Conservation (phyloP, 768 basidiomycete species). For the Hericium coralloides region DNA sequence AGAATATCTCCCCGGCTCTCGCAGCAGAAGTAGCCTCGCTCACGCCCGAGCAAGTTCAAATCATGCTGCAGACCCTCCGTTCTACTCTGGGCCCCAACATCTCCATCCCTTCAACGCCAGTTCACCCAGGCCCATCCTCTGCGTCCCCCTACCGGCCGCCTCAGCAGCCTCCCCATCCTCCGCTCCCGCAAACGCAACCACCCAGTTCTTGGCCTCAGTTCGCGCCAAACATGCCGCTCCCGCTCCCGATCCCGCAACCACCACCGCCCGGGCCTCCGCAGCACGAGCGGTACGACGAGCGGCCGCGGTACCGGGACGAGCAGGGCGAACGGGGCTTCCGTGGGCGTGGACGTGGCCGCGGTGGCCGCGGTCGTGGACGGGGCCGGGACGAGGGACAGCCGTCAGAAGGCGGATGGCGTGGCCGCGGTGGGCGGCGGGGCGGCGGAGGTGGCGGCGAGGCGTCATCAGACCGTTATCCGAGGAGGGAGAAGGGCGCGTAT, state of each 20-base stretch:
- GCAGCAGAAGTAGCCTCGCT: slow-evolving; percentile 66
- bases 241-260: background rate
- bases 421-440: background rate
- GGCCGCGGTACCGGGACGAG: background rate
- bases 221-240: background rate
- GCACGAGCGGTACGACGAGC: slow-evolving; percentile 1
- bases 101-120: background rate
- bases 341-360: background rate
- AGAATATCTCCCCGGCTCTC: slow-evolving; percentile 40
- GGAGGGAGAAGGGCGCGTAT: background rate
- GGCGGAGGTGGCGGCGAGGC: background rate
- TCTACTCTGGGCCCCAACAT: slow-evolving; percentile 24
- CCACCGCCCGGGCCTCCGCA: background rate
- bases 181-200: background rate
- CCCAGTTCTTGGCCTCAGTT: background rate
- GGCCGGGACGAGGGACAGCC: background rate
- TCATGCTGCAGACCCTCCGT: slow-evolving; percentile 50
- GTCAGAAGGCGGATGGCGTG: background rate
- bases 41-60: slow-evolving; percentile 68
- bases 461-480: background rate
- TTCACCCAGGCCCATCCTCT: background rate
- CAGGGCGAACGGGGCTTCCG: background rate
- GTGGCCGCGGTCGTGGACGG: background rate
- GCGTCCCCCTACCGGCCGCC: background rate
- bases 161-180: background rate